A percentile compares a stretch with the other conserved stretches of the same genome.
Conservation (phyloP, 257 asterid genomes). For the Jacaranda copaia region DNA sequence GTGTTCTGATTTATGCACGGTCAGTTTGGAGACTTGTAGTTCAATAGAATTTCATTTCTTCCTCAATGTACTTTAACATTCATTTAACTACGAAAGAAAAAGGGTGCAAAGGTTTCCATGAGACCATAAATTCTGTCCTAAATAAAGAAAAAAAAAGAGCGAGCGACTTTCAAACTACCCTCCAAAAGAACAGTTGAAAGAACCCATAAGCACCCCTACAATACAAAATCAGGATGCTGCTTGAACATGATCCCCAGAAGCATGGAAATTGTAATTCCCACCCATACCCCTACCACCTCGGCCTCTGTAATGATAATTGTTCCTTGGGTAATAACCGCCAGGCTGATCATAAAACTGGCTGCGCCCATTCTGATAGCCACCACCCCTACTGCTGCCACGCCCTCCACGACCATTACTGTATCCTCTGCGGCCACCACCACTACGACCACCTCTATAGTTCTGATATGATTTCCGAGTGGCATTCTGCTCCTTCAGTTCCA, state of each 20-base stretch:
- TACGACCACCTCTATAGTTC: slow-evolving; percentile 54
- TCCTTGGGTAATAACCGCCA: slow-evolving; percentile 51
- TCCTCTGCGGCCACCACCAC: slow-evolving; percentile 54
- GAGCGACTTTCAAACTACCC: neutral
- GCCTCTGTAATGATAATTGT: slow-evolving; percentile 46
- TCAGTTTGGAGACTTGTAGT: slow-evolving; percentile 17
- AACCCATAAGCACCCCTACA: neutral
- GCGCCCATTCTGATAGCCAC: slow-evolving; percentile 57
- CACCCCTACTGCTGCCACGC: slow-evolving; percentile 45
- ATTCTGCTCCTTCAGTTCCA: slow-evolving; percentile 48
- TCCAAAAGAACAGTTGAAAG: neutral
- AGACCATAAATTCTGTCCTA: slow-evolving; percentile 31
- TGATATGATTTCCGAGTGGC: slow-evolving; percentile 44
- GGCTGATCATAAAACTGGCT: slow-evolving; percentile 54
- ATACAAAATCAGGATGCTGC: slow-evolving; percentile 34
- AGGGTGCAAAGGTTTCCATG: slow-evolving; percentile 36
- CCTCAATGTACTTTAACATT: slow-evolving; percentile 26
- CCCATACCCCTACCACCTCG: slow-evolving; percentile 58
- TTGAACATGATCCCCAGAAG: slow-evolving; percentile 36
- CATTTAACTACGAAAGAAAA: slow-evolving; percentile 36
- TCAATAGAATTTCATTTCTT: slow-evolving; percentile 31
- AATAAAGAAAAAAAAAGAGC: neutral
- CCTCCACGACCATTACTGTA: slow-evolving; percentile 63
- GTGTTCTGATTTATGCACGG: too few relatives aligned
- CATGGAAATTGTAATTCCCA: slow-evolving; percentile 41